Conservation (phyloP, 1,284 basidiomycete genomes). For the Apiotrichum laibachii region DNA sequence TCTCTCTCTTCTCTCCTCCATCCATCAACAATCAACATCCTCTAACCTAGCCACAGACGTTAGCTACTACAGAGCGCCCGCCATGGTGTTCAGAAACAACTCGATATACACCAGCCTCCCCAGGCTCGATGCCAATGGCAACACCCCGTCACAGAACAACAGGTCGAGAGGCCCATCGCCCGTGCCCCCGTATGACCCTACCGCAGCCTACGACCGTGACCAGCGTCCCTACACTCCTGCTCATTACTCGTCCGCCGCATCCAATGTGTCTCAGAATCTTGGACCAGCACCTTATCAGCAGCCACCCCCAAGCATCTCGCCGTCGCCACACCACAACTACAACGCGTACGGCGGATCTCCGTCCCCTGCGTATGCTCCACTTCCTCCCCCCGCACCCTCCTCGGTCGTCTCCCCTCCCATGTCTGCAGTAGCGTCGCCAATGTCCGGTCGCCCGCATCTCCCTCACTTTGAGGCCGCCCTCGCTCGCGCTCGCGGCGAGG, state of each 20-base stretch:
- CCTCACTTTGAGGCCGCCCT: slow-evolving; percentile 45
- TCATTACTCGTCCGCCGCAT: background rate
- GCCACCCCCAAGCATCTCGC: background rate
- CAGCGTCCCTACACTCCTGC: background rate
- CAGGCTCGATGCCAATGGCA: slow-evolving; percentile 4
- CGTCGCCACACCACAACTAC: slow-evolving; percentile 1
- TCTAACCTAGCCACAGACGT: background rate
- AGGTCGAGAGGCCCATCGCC: slow-evolving; percentile 5
- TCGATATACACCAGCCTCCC: background rate
- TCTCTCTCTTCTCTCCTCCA: too few relatives aligned
- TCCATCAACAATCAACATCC: background rate
- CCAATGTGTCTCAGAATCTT: slow-evolving; percentile 5
- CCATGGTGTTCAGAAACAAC: background rate
- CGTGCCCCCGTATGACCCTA: slow-evolving; percentile 17
- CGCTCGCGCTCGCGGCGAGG: slow-evolving; percentile 27
- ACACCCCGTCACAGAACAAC: slow-evolving; percentile 9
- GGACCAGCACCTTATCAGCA: background rate
- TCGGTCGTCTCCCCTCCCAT: background rate
- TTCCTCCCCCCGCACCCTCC: background rate
- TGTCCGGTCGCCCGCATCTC: slow-evolving; percentile 11
- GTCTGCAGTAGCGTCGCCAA: background rate
- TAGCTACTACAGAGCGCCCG: background rate
- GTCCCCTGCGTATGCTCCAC: background rate
- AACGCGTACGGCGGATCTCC: slow-evolving; percentile 1
- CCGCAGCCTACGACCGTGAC: background rate